Conservation (phyloP, 2,329 filamentous ascomycete species). For the Colletotrichum viniferum region DNA sequence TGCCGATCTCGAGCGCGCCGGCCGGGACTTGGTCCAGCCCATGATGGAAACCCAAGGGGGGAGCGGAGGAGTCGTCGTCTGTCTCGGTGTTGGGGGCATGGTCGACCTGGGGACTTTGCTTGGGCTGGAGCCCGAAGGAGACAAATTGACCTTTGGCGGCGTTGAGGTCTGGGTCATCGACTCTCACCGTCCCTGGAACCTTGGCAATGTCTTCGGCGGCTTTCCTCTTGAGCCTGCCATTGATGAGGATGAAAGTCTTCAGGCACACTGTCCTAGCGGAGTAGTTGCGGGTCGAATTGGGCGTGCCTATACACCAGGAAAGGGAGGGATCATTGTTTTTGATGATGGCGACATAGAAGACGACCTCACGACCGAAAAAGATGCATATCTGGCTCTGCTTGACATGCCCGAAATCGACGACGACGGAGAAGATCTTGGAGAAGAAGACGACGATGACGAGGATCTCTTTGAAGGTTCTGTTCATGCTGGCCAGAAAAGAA, state of each 20-base stretch:
- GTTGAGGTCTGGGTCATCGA: conserved; percentile 97
- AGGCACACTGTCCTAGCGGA: conserved; percentile 63
- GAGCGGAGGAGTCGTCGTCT: conserved; percentile 86
- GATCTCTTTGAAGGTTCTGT: conserved; percentile 45
- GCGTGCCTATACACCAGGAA: conserved; percentile 74
- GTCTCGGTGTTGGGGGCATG: conserved; percentile 89
- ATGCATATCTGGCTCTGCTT: conserved; percentile 83
- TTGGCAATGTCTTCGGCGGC: conserved; percentile 90
- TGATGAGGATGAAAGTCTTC: conserved; percentile 49
- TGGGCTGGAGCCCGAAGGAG: conserved; percentile 72
- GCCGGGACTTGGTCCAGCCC: conserved; percentile 77
- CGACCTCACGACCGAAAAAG: conserved; percentile 73
- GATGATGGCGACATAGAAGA: conserved; percentile 96
- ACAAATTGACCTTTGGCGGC: conserved; percentile 74
- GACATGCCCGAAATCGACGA: conserved; percentile 92
- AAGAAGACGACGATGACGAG: conserved; percentile 58
- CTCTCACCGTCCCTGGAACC: conserved; percentile 89
- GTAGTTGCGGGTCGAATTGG: conserved; percentile 76
- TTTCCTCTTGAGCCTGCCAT: conserved; percentile 59
- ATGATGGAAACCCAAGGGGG: conserved; percentile 88
- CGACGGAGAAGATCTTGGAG: conserved; percentile 66
- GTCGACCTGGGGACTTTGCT: conserved; percentile 84
- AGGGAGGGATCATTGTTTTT: conserved; percentile 89
- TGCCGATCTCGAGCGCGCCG: conserved; percentile 82
- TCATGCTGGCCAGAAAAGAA: conserved; percentile 71